phyloP scores from a whole-genome alignment of 1,139 yeast species.

The Hemisphaericaspora lyxosophila region DNA sequence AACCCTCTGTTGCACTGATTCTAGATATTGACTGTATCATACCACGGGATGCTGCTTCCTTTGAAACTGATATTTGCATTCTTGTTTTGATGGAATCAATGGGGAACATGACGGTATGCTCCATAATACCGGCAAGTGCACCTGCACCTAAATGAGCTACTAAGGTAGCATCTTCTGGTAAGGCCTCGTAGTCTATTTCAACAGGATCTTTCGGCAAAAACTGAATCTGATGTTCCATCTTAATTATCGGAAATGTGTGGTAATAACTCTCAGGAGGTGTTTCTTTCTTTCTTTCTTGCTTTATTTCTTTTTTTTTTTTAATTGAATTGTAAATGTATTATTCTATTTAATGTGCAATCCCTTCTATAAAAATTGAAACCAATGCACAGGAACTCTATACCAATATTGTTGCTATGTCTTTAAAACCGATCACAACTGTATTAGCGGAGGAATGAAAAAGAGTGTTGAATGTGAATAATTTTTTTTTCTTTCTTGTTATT shows the following conservation, averaged over 20 bases:
- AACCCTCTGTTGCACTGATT: conserved; percentile 88
- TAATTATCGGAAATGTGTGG: not conserved
- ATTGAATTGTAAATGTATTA: too few species aligned
- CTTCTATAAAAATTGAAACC: not conserved
- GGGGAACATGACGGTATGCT: conserved; percentile 96
- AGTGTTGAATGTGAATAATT: not conserved
- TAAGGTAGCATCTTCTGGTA: conserved; percentile 85
- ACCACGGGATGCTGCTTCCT: conserved; percentile 36
- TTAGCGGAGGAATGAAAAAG: not conserved
- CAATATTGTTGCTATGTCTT: not conserved
- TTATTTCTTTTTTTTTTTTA: too few species aligned
- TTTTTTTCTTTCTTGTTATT: not conserved
- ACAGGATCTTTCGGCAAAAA: conserved; percentile 27
- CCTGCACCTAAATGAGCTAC: conserved; percentile 86
- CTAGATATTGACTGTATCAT: conserved; percentile 63
- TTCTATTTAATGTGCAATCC: not conserved
- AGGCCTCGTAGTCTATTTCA: conserved; percentile 83
- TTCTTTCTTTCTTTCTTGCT: too few species aligned
- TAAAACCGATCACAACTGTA: too few species aligned
- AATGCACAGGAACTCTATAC: not conserved
- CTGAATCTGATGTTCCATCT: conserved; percentile 18
- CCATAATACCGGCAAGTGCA: conserved; percentile 98
- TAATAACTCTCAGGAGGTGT: too few species aligned
- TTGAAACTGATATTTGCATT: conserved; percentile 72
- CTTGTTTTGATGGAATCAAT: conserved; percentile 93